Evolutionary conservation across 164 flowering plant species (phyloP).

Genomic region (Kingdonia uniflora): DNA sequence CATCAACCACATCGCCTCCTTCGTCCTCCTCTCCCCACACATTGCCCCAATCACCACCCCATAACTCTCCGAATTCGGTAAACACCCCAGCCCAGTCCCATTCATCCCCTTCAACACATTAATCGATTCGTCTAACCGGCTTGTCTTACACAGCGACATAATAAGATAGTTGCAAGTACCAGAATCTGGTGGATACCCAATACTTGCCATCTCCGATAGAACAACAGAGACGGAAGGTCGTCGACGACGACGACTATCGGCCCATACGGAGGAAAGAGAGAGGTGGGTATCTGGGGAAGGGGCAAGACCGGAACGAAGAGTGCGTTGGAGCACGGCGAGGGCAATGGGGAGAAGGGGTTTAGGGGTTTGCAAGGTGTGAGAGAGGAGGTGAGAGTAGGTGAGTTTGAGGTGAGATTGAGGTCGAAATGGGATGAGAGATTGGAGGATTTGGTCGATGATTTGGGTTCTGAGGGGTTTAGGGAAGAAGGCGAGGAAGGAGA

Average conservation of each 20-base stretch:
- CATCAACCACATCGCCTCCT: constrained; percentile 32
- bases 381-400: constrained; percentile 40
- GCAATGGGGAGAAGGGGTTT: constrained; percentile 55
- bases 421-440: constrained; percentile 40
- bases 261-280: constrained; percentile 62
- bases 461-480: constrained; percentile 22
- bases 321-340: constrained; percentile 54
- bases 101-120: constrained; percentile 43
- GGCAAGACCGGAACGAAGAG: constrained; percentile 53
- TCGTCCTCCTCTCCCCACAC: constrained; percentile 26
- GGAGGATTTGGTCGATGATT: constrained; percentile 57
- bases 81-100: constrained; percentile 42
- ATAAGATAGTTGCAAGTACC: constrained; percentile 62
- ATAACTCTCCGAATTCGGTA: constrained; percentile 59
- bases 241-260: constrained; percentile 17
- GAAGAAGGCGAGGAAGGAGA: constrained; percentile 51
- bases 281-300: constrained; percentile 56
- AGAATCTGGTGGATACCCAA: constrained; percentile 55
- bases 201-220: constrained; percentile 40
- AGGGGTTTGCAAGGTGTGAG: constrained; percentile 38
- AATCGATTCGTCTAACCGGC: constrained; percentile 44
- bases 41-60: constrained; percentile 35
- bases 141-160: constrained; percentile 50
- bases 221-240: constrained; percentile 24
- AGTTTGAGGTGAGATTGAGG: constrained; percentile 41